phyloP scores from a whole-genome alignment of 1,284 basidiomycete genomes.

The Megacollybia platyphylla region DNA sequence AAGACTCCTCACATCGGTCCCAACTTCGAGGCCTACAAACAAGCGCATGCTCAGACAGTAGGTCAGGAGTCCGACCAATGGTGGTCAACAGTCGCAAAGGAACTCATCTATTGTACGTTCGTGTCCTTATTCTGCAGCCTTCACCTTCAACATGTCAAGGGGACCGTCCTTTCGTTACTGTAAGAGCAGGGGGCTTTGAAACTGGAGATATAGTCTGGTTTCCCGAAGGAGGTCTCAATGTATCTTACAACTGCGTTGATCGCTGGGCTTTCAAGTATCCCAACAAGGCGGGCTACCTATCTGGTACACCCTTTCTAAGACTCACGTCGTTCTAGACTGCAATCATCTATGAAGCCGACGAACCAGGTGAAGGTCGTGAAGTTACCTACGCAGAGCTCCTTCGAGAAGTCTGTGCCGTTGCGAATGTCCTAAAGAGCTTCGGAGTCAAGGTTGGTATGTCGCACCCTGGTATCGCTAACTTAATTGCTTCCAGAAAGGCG shows the following conservation, averaged over 20 bases:
- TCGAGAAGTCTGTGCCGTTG: constrained; percentile 79
- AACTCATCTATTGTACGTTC: neutral
- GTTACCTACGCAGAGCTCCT: constrained; percentile 82
- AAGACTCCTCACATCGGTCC: constrained; percentile 71
- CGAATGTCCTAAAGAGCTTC: constrained; percentile 84
- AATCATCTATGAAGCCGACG: constrained; percentile 98
- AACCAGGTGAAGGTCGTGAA: constrained; percentile 71
- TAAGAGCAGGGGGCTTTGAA: constrained; percentile 75
- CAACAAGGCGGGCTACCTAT: constrained; percentile 51
- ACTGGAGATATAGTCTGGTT: constrained; percentile 94
- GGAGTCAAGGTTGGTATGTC: constrained; percentile 53
- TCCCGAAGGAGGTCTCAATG: constrained; percentile 81
- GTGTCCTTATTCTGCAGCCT: constrained; percentile 30
- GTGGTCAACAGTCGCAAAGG: constrained; percentile 63
- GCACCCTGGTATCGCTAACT: too few species aligned
- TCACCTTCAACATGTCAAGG: constrained; percentile 79
- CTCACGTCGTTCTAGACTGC: constrained; percentile 43
- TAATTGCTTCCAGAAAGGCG: constrained; percentile 50
- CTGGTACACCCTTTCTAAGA: neutral
- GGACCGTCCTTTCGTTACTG: constrained; percentile 87
- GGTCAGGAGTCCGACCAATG: constrained; percentile 70
- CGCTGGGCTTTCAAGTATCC: constrained; percentile 90
- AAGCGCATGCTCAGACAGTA: constrained; percentile 58
- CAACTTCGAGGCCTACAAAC: constrained; percentile 57
- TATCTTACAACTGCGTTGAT: constrained; percentile 96